Conservation (phyloP, 163 green algal genomes). For the Chlorella variabilis region DNA sequence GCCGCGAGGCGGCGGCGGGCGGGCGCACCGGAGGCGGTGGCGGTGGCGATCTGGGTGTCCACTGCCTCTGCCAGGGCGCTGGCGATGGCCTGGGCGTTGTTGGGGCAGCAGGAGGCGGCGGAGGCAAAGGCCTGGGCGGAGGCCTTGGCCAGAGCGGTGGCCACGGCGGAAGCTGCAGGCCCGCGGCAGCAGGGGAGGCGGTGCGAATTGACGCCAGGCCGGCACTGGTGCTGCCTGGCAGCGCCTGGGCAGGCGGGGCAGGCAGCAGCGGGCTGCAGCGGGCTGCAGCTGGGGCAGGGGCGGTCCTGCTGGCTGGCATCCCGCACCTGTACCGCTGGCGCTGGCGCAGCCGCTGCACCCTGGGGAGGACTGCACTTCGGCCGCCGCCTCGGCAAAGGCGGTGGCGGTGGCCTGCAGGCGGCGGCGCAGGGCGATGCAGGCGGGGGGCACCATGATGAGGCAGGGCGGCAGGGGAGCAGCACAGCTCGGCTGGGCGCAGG, state of each 20-base stretch:
- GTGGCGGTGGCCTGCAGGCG: constrained; percentile 13
- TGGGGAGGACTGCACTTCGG: constrained; percentile 1
- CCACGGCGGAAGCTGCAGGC: constrained; percentile 19
- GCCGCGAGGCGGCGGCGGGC: no score
- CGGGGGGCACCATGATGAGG: no score
- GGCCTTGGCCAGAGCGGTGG: constrained; percentile 3
- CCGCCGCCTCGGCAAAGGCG: constrained; percentile 21
- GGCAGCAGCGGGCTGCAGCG: not conserved
- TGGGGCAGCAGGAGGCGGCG: constrained; percentile 11
- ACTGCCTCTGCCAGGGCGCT: not conserved
- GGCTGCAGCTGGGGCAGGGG: not conserved
- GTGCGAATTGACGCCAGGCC: no score
- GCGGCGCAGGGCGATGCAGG: not conserved
- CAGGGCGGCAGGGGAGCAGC: no score
- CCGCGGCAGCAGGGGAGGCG: not conserved
- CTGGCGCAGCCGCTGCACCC: constrained; percentile 17
- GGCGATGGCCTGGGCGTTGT: constrained; percentile 11
- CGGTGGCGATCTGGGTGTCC: constrained; percentile 1
- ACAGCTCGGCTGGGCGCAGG: no score
- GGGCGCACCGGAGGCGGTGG: constrained; percentile 17
- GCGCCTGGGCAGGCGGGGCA: not conserved
- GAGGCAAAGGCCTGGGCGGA: constrained; percentile 3
- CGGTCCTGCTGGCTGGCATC: not conserved
- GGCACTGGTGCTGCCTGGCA: no score
- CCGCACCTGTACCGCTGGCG: constrained; percentile 17